phyloP scores from a whole-genome alignment of 306 rosid species.

The Cucurbita moschata region DNA sequence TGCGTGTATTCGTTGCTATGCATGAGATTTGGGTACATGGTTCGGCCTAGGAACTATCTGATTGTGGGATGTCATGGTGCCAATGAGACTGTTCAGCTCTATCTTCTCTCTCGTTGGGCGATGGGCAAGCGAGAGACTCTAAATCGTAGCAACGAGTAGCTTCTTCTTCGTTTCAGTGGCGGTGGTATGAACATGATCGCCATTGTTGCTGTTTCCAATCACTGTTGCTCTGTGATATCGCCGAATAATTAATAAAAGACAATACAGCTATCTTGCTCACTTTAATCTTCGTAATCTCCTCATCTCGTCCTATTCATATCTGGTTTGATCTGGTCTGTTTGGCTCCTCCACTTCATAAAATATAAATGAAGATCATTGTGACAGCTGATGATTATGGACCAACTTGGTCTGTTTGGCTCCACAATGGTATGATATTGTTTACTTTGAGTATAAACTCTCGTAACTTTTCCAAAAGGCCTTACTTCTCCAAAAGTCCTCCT shows the following conservation, averaged over 20 bases:
- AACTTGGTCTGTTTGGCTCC: too few species aligned
- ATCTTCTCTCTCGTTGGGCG: slow-evolving; percentile 63
- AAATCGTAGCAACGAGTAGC: background rate
- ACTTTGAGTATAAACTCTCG: too few species aligned
- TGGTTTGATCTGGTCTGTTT: too few species aligned
- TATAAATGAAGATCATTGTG: too few species aligned
- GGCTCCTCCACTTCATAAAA: too few species aligned
- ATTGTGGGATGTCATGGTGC: slow-evolving; percentile 57
- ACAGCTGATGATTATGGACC: too few species aligned
- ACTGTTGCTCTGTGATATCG: background rate
- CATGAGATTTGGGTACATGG: slow-evolving; percentile 82
- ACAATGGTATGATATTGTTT: too few species aligned
- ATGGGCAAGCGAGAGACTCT: slow-evolving; percentile 31
- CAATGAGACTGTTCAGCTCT: slow-evolving; percentile 55
- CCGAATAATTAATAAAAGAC: background rate
- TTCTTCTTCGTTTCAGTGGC: background rate
- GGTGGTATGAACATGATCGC: background rate
- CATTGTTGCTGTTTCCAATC: background rate
- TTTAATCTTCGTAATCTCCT: background rate
- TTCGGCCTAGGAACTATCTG: slow-evolving; percentile 55
- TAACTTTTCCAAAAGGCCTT: too few species aligned
- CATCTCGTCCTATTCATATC: too few species aligned
- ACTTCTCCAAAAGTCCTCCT: too few species aligned
- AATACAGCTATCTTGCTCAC: background rate
- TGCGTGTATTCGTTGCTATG: slow-evolving; percentile 44